A percentile compares a stretch with the other conserved stretches of the same genome.
Conservation (phyloP, 768 basidiomycete genomes). For the Tephrocybe sp. region DNA sequence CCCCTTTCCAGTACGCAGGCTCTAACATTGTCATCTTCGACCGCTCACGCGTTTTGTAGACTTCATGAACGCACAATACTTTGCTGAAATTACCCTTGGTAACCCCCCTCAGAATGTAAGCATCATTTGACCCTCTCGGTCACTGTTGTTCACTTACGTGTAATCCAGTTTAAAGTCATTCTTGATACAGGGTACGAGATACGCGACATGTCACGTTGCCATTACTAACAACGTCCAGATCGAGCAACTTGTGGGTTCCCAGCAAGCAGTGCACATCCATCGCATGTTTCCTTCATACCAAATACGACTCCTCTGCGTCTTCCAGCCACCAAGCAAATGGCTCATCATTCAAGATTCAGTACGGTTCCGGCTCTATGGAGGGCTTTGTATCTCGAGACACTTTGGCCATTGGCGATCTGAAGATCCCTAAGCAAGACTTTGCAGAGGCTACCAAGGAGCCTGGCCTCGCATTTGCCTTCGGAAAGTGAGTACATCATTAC, state of each 20-base stretch:
- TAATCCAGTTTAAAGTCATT: conserved; percentile 82
- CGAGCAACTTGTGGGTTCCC: conserved; percentile 95
- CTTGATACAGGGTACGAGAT: conserved; percentile 79
- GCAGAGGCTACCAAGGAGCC: conserved; percentile 97
- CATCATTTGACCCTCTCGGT: conserved; percentile 9
- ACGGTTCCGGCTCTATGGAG: conserved; percentile 96
- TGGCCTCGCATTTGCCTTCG: conserved; percentile 95
- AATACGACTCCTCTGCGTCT: conserved; percentile 82
- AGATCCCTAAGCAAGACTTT: conserved; percentile 77
- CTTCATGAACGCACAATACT: conserved; percentile 99
- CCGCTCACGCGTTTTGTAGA: conserved; percentile 47
- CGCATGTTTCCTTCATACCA: conserved; percentile 91
- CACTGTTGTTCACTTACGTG: not conserved
- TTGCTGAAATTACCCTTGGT: conserved; percentile 81
- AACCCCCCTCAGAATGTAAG: conserved; percentile 78
- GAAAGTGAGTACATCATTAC: conserved; percentile 59
- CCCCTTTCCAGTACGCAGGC: conserved; percentile 84
- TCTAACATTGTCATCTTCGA: not conserved
- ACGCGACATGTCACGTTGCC: not conserved
- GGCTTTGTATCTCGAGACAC: conserved; percentile 90
- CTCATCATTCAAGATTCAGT: conserved; percentile 84
- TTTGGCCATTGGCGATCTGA: conserved; percentile 80
- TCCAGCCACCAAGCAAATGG: conserved; percentile 91
- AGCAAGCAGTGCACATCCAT: conserved; percentile 80
- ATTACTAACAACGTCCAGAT: conserved; percentile 42